phyloP scores from a whole-genome alignment of 1,284 basidiomycete genomes.

The Mixia osmundae region DNA sequence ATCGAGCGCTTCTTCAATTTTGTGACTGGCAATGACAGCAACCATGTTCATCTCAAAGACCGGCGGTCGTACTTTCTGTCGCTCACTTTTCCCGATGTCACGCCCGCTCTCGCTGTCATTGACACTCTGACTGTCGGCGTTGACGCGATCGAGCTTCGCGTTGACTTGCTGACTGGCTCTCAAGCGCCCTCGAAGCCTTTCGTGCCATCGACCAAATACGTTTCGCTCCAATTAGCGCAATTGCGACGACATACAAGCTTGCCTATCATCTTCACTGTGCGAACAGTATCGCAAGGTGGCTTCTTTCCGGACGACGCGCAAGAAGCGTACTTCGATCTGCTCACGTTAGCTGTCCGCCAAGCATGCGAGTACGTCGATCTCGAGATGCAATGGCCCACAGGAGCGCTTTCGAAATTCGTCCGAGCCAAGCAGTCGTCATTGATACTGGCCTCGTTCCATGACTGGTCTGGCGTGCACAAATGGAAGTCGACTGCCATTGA shows the following conservation, averaged over 20 bases:
- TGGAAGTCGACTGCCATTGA: constrained; percentile 46
- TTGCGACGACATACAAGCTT: constrained; percentile 53
- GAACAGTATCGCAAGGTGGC: constrained; percentile 72
- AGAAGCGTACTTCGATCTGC: constrained; percentile 50
- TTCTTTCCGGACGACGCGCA: constrained; percentile 59
- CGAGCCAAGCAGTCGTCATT: constrained; percentile 43
- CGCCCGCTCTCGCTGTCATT: constrained; percentile 41
- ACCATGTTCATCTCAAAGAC: constrained; percentile 21
- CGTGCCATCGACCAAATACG: constrained; percentile 47
- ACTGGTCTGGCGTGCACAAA: constrained; percentile 61
- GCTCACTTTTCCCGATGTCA: constrained; percentile 73
- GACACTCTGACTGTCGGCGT: constrained; percentile 42
- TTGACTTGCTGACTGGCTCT: constrained; percentile 50
- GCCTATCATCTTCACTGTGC: constrained; percentile 78
- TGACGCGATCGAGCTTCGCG: constrained; percentile 80
- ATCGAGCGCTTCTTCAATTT: constrained; percentile 60
- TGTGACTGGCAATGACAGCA: constrained; percentile 41
- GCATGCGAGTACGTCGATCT: constrained; percentile 87
- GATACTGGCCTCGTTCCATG: constrained; percentile 83
- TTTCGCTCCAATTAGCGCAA: constrained; percentile 55
- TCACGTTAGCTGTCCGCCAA: constrained; percentile 52
- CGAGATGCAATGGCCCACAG: constrained; percentile 52
- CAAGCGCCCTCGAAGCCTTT: constrained; percentile 27
- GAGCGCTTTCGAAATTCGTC: constrained; percentile 36
- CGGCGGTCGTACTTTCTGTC: constrained; percentile 71